Base-by-base conservation (phyloP, 202 grass and related monocot species). In the Zizania palustris region DNA sequence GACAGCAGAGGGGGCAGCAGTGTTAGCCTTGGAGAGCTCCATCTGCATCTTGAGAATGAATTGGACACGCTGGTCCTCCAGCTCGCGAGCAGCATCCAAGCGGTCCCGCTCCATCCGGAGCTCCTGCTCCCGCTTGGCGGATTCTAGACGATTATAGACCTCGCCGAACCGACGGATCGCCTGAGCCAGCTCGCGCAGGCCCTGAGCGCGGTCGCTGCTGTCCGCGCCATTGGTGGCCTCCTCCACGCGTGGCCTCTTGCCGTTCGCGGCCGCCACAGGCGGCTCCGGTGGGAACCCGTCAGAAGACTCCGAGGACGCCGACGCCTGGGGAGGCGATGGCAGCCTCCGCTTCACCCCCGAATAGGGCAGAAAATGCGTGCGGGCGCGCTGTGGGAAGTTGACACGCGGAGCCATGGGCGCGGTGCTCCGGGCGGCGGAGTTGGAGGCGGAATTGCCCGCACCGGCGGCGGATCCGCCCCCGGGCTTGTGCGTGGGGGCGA, bases 31-130 rank as follows among this genome's bases (percentile, higher is more conserved):
- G 0, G 89, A 88, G 62, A 97, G 80, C 51, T 93, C 91, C 82
- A 86, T 81, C 75, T 98, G 89, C 82, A 87, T 94, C 75, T 94
- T 88, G 80, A 98, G 82, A 75, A 98, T 88, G 84, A 98, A 92
- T 44, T 98, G 84, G 69, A 94, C 85, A 11, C 95, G 84, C 65
- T 94, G 88, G 6, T 90, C 76, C 66, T 98, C 95, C 6, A 98
- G 74, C 74, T 94, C 80, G 12, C 66, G 86, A 0, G 84, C 78
- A 8, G 75, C 83, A 16, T 88, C 91, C 13, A 98, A 82, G 34
- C 89, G 83, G 39, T 94, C 89, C 15, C 83, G 86, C 87, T 98
- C 91, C 77, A 98, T 85, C 77, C 88, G 91, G 73, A 85, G 71
- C 56, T 85, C 87, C 78, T 98, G 95, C 51, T 89, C 91, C 85